Evolutionary conservation across 2,329 filamentous ascomycete species (phyloP), one percentile per base, ranked within the genome.

Genomic region (Aspergillus ruber): DNA sequence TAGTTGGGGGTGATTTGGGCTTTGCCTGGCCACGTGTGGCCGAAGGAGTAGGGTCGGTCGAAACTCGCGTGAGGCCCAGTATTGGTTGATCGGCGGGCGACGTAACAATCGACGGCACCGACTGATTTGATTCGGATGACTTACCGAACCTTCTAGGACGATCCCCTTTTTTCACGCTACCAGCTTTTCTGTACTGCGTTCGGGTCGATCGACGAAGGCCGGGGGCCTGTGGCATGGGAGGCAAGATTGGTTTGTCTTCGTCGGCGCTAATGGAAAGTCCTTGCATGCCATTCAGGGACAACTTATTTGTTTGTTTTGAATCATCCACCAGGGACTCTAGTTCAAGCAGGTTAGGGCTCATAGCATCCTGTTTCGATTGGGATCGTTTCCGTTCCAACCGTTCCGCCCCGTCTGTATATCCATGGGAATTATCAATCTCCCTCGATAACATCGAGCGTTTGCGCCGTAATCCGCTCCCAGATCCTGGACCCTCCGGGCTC

Each of bases 371-470:
- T 15, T 70, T 73, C 9, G 75, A 74, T 58, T 78, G 65, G 23
- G 88, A 93, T 51, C 81, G 79, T 63, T 89, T 85, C 56, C 86
- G 78, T 59, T 87, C 85, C 49, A 95, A 70, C 52, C 83, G 78
- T 50, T 95, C 90, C 13, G 89, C 86, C 17, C 89, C 90, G 71
- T 96, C 90, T 52, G 85, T 77, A 64, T 93, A 94, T 35, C 82
- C 83, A 7, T 78, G 77, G 4, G 83, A 81, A 54, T 81, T 86
- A 57, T 95, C 87, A 50, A 98, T 87, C 65, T 97, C 90, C 49
- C 86, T 81, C 5, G 91, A 97, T 4, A 98, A 76, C 88, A 95
- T 96, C 0, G 91, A 97, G 69, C 93, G 95, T 69, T 95, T 95
- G 59, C 93, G 81, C 57, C 84, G 79, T 53, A 97, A 66, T 35